Percentiles rank a stretch among this genome's conserved stretches.
These are phyloP conservation scores for Pseudogymnoascus sp. DNA, from an alignment of 2,329 filamentous ascomycete genomes.

Conservation along the genomic window DNA sequence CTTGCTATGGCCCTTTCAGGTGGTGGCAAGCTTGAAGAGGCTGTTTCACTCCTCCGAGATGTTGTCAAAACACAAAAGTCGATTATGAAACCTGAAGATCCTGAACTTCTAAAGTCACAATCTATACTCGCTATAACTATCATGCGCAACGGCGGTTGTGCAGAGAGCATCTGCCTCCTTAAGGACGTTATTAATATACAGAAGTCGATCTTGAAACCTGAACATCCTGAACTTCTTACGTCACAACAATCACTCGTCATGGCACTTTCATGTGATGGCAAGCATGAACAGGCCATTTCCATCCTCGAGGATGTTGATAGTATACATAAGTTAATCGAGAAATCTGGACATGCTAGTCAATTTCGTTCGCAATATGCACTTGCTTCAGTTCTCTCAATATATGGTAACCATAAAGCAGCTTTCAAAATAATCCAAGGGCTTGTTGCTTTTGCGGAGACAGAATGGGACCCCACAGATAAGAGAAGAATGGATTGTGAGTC, in stretches of 20 bases:
- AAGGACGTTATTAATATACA: slow-evolving; percentile 2
- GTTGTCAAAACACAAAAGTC: neutral
- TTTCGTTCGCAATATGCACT: slow-evolving; percentile 12
- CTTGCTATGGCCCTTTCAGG: neutral
- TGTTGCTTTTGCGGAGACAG: neutral
- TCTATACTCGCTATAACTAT: slow-evolving; percentile 11
- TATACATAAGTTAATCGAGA: too few species aligned
- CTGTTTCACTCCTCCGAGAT: neutral
- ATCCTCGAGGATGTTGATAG: too few species aligned
- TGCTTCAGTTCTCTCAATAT: neutral
- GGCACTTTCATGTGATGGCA: neutral
- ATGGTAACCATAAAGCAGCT: neutral
- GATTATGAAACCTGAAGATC: neutral
- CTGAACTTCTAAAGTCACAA: slow-evolving; percentile 9
- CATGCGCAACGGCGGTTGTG: too few species aligned
- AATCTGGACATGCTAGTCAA: neutral
- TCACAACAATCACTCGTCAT: slow-evolving; percentile 11
- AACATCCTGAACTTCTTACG: slow-evolving; percentile 4
- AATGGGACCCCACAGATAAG: neutral
- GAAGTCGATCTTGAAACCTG: neutral
- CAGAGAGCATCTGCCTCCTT: neutral
- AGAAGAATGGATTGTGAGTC: neutral
- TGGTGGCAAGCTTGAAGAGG: neutral
- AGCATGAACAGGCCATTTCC: too few species aligned
- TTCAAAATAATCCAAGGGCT: neutral